Percentiles rank a stretch among this genome's conserved stretches.
Conservation (phyloP, 1,284 basidiomycete species). For the Limonomyces culmigenus region DNA sequence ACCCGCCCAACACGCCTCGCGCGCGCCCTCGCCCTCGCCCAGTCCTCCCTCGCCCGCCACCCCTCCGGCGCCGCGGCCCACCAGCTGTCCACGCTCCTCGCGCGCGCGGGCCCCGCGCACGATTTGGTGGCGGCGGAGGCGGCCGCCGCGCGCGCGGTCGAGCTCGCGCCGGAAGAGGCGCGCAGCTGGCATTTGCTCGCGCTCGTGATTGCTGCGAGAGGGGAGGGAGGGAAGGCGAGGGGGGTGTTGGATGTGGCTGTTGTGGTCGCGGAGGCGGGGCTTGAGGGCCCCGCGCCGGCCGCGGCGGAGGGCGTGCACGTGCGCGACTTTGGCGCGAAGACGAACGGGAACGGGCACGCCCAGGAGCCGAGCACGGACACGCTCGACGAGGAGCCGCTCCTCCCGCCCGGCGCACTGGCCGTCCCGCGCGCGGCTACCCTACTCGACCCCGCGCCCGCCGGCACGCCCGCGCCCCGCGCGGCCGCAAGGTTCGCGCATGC, state of each 20-base stretch:
- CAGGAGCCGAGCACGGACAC: background rate
- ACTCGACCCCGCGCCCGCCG: no score
- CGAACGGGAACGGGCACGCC: no score
- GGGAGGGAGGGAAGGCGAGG: slow-evolving; percentile 69
- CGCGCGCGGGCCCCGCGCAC: slow-evolving; percentile 44
- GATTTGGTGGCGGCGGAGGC: slow-evolving; percentile 54
- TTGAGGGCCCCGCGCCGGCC: slow-evolving; percentile 15
- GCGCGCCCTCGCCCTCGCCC: slow-evolving; percentile 41
- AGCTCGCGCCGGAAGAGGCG: slow-evolving; percentile 55
- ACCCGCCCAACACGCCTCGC: slow-evolving; percentile 43
- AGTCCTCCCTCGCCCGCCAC: slow-evolving; percentile 32
- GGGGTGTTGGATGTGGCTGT: slow-evolving; percentile 62
- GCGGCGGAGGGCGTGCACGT: slow-evolving; percentile 8
- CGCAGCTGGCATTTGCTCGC: slow-evolving; percentile 89
- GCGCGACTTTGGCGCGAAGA: slow-evolving; percentile 9
- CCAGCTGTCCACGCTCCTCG: slow-evolving; percentile 65
- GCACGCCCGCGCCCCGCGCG: slow-evolving; percentile 30
- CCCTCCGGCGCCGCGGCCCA: slow-evolving; percentile 55
- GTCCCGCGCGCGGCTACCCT: no score
- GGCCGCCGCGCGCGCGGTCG: slow-evolving; percentile 61
- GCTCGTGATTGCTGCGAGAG: slow-evolving; percentile 62
- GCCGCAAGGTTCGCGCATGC: slow-evolving; percentile 63
- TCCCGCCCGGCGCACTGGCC: slow-evolving; percentile 2
- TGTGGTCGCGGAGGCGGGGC: slow-evolving; percentile 26
- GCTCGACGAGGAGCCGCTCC: background rate